Evolutionary conservation across 2,329 filamentous ascomycete species (phyloP).

Genomic region (Lecanoromycetidae sp.): DNA sequence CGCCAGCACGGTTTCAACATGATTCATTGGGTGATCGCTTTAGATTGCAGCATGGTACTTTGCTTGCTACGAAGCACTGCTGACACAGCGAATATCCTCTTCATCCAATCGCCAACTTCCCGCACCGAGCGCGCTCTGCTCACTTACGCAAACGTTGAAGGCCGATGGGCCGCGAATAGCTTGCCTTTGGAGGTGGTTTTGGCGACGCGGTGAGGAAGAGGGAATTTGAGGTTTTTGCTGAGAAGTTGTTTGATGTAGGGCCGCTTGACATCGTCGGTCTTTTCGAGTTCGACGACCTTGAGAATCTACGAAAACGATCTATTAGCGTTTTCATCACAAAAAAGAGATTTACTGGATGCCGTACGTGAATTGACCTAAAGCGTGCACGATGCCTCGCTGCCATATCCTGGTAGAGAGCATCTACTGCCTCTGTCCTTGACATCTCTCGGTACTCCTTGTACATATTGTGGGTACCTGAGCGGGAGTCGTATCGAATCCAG

Average conservation of each 20-base stretch:
- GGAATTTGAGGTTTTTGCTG: slow-evolving; percentile 92
- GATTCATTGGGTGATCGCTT: too few relatives aligned
- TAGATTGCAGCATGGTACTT: too few relatives aligned
- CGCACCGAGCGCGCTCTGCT: too few relatives aligned
- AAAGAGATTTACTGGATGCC: slow-evolving; percentile 25
- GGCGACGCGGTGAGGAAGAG: slow-evolving; percentile 89
- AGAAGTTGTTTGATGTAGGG: slow-evolving; percentile 99
- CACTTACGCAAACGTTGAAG: slow-evolving; percentile 91
- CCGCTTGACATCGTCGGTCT: slow-evolving; percentile 86
- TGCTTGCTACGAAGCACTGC: too few relatives aligned
- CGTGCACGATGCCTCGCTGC: slow-evolving; percentile 94
- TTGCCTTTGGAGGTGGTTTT: slow-evolving; percentile 75
- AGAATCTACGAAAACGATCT: slow-evolving; percentile 58
- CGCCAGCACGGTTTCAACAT: too few relatives aligned
- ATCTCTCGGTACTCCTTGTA: slow-evolving; percentile 99
- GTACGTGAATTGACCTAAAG: slow-evolving; percentile 97
- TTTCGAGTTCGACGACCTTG: slow-evolving; percentile 94
- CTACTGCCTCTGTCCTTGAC: slow-evolving; percentile 87
- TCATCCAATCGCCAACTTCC: too few relatives aligned
- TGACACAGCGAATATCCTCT: too few relatives aligned
- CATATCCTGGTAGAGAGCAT: slow-evolving; percentile 99
- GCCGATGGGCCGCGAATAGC: slow-evolving; percentile 84
- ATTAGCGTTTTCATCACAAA: slow-evolving; percentile 8
- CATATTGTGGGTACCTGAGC: slow-evolving; percentile 99
- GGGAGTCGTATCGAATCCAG: slow-evolving; percentile 99